Evolutionary conservation across 148 eudicot species (phyloP), one percentile per base, ranked within the genome.

Genomic region (Spergularia marina): DNA sequence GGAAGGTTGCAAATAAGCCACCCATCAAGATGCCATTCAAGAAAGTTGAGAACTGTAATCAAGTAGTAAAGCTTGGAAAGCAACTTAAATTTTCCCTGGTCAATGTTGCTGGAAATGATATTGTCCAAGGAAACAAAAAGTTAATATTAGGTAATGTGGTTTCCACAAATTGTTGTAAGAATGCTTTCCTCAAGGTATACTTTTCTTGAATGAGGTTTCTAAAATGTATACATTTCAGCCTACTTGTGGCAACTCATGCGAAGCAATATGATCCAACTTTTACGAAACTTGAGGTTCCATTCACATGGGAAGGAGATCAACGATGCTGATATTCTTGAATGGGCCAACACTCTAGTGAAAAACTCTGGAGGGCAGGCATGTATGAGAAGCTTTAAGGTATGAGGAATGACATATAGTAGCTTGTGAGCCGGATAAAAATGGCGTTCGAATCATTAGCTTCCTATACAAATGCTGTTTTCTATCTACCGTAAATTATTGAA

Each of bases 41-140:
- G 78, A 96, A 96, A 88, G 98, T 96, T 52, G 99, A 96, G 79
- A 96, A 96, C 79, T 96, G 99, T 84, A 96, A 96, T 85, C 99
- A 92, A 91, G 99, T 89, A 30, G 84, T 96, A 78, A 96, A 91
- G 81, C 86, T 96, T 54, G 99, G 99, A 77, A 96, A 92, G 84
- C 97, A 92, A 68, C 79, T 96, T 85, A 96, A 88, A 88, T 96
- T 96, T 88, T 96, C 99, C 71, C 86, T 96, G 69, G 99, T 96
- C 44, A 96, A 96, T 79, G 87, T 96, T 79, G 98, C 99, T 84
- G 99, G 99, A 78, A 92, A 92, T 80, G 99, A 92, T 84, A 92
- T 96, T 72, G 99, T 96, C 68, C 99, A 96, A 79, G 99, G 99
- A 81, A 92, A 91, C 81, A 96, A 96, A 84, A 95, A 96, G 78